These are phyloP conservation scores for Thoreauomyces humboldtii DNA, from an alignment of 192 early-diverging fungal genomes.

Conservation along the genomic window DNA sequence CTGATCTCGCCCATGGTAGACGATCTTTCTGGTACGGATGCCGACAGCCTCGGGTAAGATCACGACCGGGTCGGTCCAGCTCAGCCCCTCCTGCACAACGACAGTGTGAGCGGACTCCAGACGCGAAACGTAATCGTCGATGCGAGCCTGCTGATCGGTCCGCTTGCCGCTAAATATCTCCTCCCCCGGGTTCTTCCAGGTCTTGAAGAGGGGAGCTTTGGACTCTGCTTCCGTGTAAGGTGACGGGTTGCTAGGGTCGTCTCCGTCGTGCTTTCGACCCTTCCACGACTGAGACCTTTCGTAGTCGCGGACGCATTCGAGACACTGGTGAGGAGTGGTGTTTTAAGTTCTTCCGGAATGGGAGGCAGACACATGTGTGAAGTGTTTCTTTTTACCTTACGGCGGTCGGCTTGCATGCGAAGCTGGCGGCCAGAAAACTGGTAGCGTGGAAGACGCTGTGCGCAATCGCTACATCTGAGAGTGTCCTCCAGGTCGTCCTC, in stretches of 20 bases:
- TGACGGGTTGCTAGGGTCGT: not conserved
- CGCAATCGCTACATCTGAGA: not conserved
- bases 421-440: not conserved
- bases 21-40: no score
- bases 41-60: no score
- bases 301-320: not conserved
- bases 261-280: not conserved
- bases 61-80: no score
- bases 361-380: no score
- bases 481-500: no score
- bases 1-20: no score
- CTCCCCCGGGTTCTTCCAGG: slow-evolving; percentile 1
- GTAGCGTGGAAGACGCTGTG: not conserved
- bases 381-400: no score
- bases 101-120: no score
- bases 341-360: no score
- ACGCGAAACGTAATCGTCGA: not conserved
- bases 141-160: not conserved
- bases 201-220: not conserved
- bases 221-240: not conserved
- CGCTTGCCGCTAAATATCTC: not conserved
- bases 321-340: no score
- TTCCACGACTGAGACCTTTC: not conserved
- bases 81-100: no score
- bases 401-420: not conserved